Evolutionary conservation across 345 rosid species (phyloP), one percentile per base, ranked within the genome.

Genomic region (Hibiscus tridactylites): DNA sequence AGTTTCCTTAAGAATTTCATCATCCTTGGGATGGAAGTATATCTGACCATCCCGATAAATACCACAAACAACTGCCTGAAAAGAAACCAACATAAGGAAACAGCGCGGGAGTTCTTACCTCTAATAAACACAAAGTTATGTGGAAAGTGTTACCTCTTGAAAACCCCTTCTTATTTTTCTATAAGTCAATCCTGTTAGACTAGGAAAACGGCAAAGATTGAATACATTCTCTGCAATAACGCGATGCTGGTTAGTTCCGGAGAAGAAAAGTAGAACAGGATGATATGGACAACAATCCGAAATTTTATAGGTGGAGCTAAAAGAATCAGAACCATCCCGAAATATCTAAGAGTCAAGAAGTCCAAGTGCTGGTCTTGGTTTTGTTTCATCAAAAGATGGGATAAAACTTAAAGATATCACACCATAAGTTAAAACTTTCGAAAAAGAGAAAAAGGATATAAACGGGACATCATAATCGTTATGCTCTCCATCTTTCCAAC

Each of bases 31-130:
- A 75, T 92, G 99, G 79, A 95, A 95, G 59, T 84, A 62, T 72
- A 92, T 81, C 79, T 81, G 87, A 77, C 96, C 96, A 66, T 70
- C 79, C 73, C 99, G 87, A 72, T 81, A 79, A 78, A 95, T 83
- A 75, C 99, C 99, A 80, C 92, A 95, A 68, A 92, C 99, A 72
- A 95, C 91, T 54, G 84, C 97, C 99, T 95, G 90, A 72, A 81
- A 78, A 53, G 66, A 64, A 67, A 69, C 19, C 69, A 75, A 61
- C 50, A 71, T 29, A 73, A 70, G 35, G 33, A 74, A 64, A 65
- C 52, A 46, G 26, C 61, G 19, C n/a, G 11, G 37, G 63, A 54
- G 62, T 73, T 33, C 42, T 73, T 17, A 5, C 68, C 53, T 15
- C 49, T n/a, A 11, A 52, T 15, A 53, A 62, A 74, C 35, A 71